Evolutionary conservation across 371 early-diverging fungal genomes (phyloP), one percentile per base, ranked within the genome.

Genomic region (Mortierella polycephala): DNA sequence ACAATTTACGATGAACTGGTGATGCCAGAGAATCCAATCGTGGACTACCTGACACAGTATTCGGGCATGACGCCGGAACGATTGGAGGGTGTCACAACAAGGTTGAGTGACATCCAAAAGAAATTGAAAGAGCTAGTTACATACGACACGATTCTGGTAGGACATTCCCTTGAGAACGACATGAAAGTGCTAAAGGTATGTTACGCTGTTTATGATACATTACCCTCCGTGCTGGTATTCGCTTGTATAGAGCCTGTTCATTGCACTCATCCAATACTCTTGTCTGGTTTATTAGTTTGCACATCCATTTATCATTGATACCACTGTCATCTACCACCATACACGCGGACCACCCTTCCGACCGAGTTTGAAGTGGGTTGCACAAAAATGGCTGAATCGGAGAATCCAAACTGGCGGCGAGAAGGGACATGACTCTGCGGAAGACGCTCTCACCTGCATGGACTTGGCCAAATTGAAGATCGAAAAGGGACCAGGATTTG

Each of bases 161-260:
- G 94, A 0, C 94, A 94, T 71, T 90, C 91, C 3, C 74, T 94
- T 6, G 88, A 91, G 58, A 92, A 91, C 55, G 95, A 94, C 75
- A 71, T 94, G 75, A 86, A 83, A 49, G 89, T 88, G 0, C 70
- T 93, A 46, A 84, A 88, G 61, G 83, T 83, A 81, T 11, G n/a
- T 46, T 10, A 44, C 57, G 1, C 16, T 11, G 39, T 54, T 47
- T 30, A 30, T 30, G 30, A 30, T 30, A 30, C 30, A 30, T 30
- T 30, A 30, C 30, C 30, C 4, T 4, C 1, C 4, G 30, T 30
- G 30, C 4, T 30, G 30, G 30, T 30, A 4, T 30, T 30, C 30
- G 30, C 30, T 30, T 30, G 30, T 4, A 30, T 30, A 30, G 30
- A 30, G 30, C 30, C 30, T 4, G 30, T 30, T 30, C 30, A 30